phyloP scores from a whole-genome alignment of 257 asterid species.

The Salvia splendens region DNA sequence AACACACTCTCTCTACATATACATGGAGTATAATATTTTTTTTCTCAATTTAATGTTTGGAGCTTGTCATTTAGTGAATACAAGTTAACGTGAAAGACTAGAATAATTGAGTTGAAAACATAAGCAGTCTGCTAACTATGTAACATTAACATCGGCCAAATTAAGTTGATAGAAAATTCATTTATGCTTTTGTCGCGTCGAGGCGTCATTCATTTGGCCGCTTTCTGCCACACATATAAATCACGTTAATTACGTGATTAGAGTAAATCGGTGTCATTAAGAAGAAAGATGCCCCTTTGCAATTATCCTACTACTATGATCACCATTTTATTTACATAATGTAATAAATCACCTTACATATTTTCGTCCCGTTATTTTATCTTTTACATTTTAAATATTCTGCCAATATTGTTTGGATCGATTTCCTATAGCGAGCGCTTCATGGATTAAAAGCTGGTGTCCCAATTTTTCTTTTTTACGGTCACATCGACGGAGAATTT shows the following conservation, averaged over 20 bases:
- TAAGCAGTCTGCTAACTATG: background rate
- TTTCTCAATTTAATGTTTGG: too few relatives aligned
- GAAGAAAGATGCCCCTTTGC: conserved; percentile 13
- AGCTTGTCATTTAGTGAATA: conserved; percentile 8
- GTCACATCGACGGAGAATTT: too few relatives aligned
- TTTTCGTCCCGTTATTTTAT: background rate
- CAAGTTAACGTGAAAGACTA: background rate
- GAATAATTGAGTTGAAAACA: background rate
- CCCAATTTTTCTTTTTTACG: too few relatives aligned
- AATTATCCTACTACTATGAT: conserved; percentile 3
- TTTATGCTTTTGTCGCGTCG: background rate
- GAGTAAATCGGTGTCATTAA: conserved; percentile 22
- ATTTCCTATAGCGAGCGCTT: too few relatives aligned
- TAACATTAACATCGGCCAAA: conserved; percentile 13
- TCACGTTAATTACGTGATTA: conserved; percentile 26
- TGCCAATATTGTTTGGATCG: too few relatives aligned
- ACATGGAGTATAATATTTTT: too few relatives aligned
- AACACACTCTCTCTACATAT: too few relatives aligned
- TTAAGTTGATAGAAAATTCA: background rate
- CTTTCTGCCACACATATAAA: background rate
- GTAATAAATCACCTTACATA: background rate
- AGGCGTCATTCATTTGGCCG: conserved; percentile 15
- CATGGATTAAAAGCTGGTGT: too few relatives aligned
- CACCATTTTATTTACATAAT: background rate
- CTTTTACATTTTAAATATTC: background rate